Conservation (phyloP, 495 filamentous ascomycete species). For the Clavariopsis aquatica region DNA sequence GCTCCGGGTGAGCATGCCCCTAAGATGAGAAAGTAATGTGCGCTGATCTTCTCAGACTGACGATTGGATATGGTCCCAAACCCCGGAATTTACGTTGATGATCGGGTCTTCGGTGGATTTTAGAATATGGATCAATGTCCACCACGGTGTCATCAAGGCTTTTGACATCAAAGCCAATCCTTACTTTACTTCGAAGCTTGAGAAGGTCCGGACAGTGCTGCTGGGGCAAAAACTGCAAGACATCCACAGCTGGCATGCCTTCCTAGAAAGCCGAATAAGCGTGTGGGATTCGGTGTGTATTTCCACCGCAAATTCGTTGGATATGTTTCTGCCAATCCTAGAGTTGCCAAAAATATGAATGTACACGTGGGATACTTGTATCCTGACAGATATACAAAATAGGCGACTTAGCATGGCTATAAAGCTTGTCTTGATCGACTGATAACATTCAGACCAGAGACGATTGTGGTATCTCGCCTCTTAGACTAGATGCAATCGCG, state of each 20-base stretch:
- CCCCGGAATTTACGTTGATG: conserved; percentile 68
- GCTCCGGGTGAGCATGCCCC: conserved; percentile 51
- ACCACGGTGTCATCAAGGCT: conserved; percentile 34
- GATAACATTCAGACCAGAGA: not conserved
- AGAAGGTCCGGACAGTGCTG: conserved; percentile 11
- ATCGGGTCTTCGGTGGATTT: not conserved
- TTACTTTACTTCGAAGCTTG: conserved; percentile 6
- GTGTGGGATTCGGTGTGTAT: not conserved
- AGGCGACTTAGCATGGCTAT: too few species aligned
- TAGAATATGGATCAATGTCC: conserved; percentile 23
- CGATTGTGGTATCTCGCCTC: not conserved
- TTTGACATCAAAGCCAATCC: conserved; percentile 20
- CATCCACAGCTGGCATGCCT: conserved; percentile 47
- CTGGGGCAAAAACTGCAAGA: conserved; percentile 44
- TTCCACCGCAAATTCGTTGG: not conserved
- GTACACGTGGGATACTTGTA: not conserved
- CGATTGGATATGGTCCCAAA: conserved; percentile 81
- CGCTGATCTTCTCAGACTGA: conserved; percentile 52
- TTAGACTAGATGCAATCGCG: too few species aligned
- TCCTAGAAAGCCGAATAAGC: not conserved
- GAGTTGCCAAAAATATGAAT: conserved; percentile 3
- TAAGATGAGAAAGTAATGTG: not conserved
- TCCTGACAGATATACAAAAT: not conserved
- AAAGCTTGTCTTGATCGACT: not conserved
- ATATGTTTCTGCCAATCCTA: not conserved